These are phyloP conservation scores for Colletotrichum sp. DNA, from an alignment of 2,329 filamentous ascomycete species.

Conservation along the genomic window DNA sequence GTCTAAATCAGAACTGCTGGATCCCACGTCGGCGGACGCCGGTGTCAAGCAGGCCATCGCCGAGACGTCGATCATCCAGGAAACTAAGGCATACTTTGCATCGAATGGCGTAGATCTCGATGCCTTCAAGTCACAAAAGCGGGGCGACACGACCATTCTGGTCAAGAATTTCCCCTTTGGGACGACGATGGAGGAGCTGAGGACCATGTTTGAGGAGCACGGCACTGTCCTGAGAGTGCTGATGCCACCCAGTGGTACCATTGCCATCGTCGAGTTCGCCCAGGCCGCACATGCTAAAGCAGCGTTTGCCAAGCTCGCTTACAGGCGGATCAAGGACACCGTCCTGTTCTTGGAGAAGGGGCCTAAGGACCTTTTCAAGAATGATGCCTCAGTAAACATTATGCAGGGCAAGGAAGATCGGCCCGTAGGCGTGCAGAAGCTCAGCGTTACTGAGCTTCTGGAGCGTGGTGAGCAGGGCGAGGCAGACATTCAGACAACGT, in stretches of 20 bases:
- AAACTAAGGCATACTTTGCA: constrained; percentile 90
- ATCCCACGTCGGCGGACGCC: constrained; percentile 94
- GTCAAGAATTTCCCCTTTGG: constrained; percentile 95
- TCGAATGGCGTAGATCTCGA: constrained; percentile 90
- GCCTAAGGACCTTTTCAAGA: constrained; percentile 77
- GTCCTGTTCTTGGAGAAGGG: constrained; percentile 94
- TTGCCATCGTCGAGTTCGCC: constrained; percentile 89
- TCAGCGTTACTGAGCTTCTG: constrained; percentile 73
- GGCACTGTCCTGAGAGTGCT: constrained; percentile 82
- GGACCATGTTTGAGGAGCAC: constrained; percentile 82
- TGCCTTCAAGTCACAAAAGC: constrained; percentile 83
- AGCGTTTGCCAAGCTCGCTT: constrained; percentile 85
- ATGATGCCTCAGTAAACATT: constrained; percentile 27
- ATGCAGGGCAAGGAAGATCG: constrained; percentile 36
- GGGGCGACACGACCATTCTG: constrained; percentile 86
- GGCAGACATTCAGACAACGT: constrained; percentile 70
- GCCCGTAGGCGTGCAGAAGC: constrained; percentile 58
- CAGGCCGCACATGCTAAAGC: constrained; percentile 80
- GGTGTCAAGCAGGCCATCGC: constrained; percentile 96
- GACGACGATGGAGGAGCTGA: constrained; percentile 79
- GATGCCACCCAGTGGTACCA: constrained; percentile 92
- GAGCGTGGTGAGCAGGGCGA: constrained; percentile 59
- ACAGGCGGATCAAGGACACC: constrained; percentile 89
- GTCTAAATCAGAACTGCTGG: constrained; percentile 88
- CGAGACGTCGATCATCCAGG: constrained; percentile 94